phyloP scores from a whole-genome alignment of 1,139 yeast species.

The Insectozyma bohioensis region DNA sequence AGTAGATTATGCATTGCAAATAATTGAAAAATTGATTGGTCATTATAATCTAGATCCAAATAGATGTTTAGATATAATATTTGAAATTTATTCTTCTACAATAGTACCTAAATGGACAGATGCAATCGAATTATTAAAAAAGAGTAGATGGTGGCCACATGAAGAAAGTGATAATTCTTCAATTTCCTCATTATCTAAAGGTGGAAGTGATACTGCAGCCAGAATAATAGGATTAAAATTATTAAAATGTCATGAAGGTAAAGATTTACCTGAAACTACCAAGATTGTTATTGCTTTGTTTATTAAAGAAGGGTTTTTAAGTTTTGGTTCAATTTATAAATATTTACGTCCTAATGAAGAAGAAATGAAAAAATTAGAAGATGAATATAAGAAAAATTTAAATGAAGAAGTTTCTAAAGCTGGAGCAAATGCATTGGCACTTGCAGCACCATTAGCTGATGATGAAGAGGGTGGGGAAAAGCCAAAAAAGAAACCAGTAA shows the following conservation, averaged over 20 bases:
- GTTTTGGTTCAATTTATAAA: slow-evolving; percentile 61
- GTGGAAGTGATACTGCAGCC: slow-evolving; percentile 64
- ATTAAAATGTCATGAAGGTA: slow-evolving; percentile 31
- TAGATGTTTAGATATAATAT: slow-evolving; percentile 61
- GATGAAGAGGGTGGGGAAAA: slow-evolving; percentile 45
- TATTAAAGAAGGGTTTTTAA: slow-evolving; percentile 68
- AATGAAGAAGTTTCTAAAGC: slow-evolving; percentile 66
- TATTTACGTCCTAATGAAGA: slow-evolving; percentile 50
- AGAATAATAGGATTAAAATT: slow-evolving; percentile 60
- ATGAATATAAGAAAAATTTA: slow-evolving; percentile 47
- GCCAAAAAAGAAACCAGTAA: slow-evolving; percentile 8
- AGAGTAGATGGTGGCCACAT: slow-evolving; percentile 68
- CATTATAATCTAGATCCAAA: slow-evolving; percentile 78
- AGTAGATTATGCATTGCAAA: slow-evolving; percentile 47
- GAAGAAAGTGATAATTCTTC: slow-evolving; percentile 29
- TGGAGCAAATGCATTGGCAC: slow-evolving; percentile 75
- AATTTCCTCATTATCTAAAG: slow-evolving; percentile 48
- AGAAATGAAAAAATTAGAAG: slow-evolving; percentile 43
- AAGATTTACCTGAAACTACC: slow-evolving; percentile 44
- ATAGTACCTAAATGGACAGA: slow-evolving; percentile 47
- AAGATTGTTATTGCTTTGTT: slow-evolving; percentile 51
- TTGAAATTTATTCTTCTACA: slow-evolving; percentile 50
- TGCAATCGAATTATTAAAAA: slow-evolving; percentile 47
- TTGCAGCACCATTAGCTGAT: slow-evolving; percentile 80
- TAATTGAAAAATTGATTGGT: slow-evolving; percentile 65